Conservation (phyloP, 2,329 filamentous ascomycete genomes). For the Calonectria leucothoes region DNA sequence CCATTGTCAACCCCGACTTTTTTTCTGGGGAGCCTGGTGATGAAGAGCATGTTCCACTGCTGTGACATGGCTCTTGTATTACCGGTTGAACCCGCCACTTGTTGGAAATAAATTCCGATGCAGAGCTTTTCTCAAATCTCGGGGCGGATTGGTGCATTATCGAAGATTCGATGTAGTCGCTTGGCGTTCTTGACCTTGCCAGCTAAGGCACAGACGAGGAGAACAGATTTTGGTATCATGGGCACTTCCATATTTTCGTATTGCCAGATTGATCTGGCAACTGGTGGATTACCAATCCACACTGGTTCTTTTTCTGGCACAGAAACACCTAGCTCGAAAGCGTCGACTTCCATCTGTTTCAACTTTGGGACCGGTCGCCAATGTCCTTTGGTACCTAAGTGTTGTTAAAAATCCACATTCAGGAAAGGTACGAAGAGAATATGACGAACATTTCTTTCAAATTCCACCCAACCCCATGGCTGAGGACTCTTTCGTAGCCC, state of each 20-base stretch:
- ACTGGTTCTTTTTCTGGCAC: not conserved
- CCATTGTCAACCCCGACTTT: too few relatives aligned
- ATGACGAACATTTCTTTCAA: not conserved
- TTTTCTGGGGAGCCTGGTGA: too few relatives aligned
- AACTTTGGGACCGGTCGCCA: not conserved
- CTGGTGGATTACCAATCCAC: not conserved
- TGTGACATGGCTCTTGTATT: too few relatives aligned
- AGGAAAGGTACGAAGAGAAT: not conserved
- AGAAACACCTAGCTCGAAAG: too few relatives aligned
- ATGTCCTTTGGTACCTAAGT: not conserved
- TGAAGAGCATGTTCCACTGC: too few relatives aligned
- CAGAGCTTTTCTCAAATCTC: too few relatives aligned
- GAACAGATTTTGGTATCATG: not conserved
- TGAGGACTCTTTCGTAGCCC: not conserved
- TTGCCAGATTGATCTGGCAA: not conserved
- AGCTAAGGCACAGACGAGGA: not conserved
- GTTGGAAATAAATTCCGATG: too few relatives aligned
- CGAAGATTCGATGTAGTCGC: not conserved
- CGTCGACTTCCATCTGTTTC: not conserved
- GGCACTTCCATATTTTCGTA: not conserved
- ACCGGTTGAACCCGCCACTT: too few relatives aligned
- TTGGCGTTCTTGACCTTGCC: not conserved
- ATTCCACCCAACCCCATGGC: not conserved
- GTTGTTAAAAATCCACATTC: not conserved
- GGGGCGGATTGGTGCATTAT: not conserved